Evolutionary conservation across 2,329 filamentous ascomycete species (phyloP), one percentile per base, ranked within the genome.

Genomic region (Microcyclosporella mali): DNA sequence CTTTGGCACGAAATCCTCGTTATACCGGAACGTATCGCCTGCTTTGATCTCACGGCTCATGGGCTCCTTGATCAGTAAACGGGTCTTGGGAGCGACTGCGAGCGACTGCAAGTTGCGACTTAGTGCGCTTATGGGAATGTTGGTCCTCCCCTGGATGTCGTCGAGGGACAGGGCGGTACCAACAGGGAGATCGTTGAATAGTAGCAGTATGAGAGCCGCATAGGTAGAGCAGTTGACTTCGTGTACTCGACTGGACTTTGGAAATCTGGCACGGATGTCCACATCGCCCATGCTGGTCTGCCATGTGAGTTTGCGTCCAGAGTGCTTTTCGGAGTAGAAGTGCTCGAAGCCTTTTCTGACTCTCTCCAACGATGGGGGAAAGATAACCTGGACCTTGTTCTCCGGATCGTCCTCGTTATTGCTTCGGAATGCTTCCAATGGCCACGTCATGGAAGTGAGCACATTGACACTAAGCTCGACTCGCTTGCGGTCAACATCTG

Each of bases 361-460:
- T 8, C 74, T 75, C 47, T 85, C 79, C 37, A 97, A 78, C 29
- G 84, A 79, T 0, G 76, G 65, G 0, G 90, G 88, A 61, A 84
- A 95, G 41, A 79, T 82, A 70, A 85, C 88, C 39, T 60, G 71
- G 56, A 62, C 64, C n/a, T 57, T 60, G 61, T 46, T 46, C 70
- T 63, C 75, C 55, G 66, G 76, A 56, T 68, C 75, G 60, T 47
- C 47, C 70, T 62, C 75, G 53, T 66, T 77, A 56, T 67, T 75
- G 6, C 83, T 64, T 34, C 64, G 81, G 81, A 95, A 88, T 10
- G 88, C 79, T 56, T 95, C 89, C 53, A 88, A 79, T 2, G 92
- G 92, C 92, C 92, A 98, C 61, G 88, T 90, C 64, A 94, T 95
- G 54, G 83, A 89, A 0, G 89, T 95, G 30, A 98, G 75, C 21